These are phyloP conservation scores for Nectriaceae sp. DNA, from an alignment of 2,329 filamentous ascomycete species.

Conservation along the genomic window DNA sequence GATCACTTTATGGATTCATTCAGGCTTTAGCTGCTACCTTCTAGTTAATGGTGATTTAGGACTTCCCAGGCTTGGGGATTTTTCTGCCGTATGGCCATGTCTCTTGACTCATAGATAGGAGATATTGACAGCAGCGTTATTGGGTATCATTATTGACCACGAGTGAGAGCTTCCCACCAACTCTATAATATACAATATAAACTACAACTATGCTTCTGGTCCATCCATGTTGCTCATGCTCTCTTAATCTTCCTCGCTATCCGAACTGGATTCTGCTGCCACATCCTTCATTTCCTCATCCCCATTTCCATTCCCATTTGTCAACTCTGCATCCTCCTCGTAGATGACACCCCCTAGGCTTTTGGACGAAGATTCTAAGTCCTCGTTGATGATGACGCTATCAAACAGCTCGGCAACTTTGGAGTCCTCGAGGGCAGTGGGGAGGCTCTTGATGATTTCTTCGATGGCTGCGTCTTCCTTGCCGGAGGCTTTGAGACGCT, in stretches of 20 bases:
- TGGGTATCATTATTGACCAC: conserved; percentile 20
- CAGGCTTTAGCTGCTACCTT: no score
- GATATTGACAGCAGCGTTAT: conserved; percentile 1
- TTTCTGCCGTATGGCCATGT: no score
- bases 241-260: conserved; percentile 3
- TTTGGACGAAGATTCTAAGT: conserved; percentile 24
- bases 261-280: neutral
- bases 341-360: conserved; percentile 32
- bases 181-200: conserved; percentile 11
- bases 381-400: conserved; percentile 28
- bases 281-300: conserved; percentile 24
- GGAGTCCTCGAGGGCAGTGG: conserved; percentile 26
- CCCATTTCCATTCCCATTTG: conserved; percentile 8
- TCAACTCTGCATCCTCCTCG: conserved; percentile 9
- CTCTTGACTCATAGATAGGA: no score
- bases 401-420: conserved; percentile 31
- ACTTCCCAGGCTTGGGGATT: no score
- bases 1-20: no score
- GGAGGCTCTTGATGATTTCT: conserved; percentile 20
- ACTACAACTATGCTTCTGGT: neutral
- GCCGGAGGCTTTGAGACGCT: conserved; percentile 31
- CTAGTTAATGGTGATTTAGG: no score
- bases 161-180: conserved; percentile 8
- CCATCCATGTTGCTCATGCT: conserved; percentile 1
- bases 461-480: conserved; percentile 26